phyloP scores from a whole-genome alignment of 2,329 filamentous ascomycete genomes.

The Colletotrichum nymphaeae region DNA sequence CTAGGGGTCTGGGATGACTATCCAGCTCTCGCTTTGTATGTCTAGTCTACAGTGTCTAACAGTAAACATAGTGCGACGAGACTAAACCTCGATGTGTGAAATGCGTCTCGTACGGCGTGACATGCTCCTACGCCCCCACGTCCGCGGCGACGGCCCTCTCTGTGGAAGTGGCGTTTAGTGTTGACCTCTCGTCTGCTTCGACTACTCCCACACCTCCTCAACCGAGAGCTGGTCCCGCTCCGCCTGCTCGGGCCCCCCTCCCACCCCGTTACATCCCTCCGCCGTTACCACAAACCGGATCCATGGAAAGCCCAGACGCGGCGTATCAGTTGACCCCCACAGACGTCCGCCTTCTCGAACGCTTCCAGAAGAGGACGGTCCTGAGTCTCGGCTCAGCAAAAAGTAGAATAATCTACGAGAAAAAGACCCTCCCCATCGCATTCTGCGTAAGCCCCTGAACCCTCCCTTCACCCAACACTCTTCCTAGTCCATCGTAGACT shows the following conservation, averaged over 20 bases:
- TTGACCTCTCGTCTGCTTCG: not conserved
- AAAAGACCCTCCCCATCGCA: slow-evolving; percentile 50
- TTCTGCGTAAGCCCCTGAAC: slow-evolving; percentile 47
- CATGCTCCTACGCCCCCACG: slow-evolving; percentile 57
- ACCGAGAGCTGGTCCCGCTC: not conserved
- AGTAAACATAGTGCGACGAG: not conserved
- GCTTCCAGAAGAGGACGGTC: slow-evolving; percentile 56
- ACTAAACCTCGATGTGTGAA: slow-evolving; percentile 58
- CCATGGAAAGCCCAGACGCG: slow-evolving; percentile 40
- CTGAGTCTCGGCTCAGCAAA: slow-evolving; percentile 50
- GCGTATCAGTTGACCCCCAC: slow-evolving; percentile 46
- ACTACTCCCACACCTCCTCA: not conserved
- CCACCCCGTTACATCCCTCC: slow-evolving; percentile 35
- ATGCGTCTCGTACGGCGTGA: slow-evolving; percentile 58
- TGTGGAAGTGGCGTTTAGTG: slow-evolving; percentile 13
- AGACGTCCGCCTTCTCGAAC: slow-evolving; percentile 50
- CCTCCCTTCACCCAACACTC: not conserved
- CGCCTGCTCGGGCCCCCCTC: slow-evolving; percentile 3
- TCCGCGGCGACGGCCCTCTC: slow-evolving; percentile 39
- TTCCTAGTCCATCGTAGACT: slow-evolving; percentile 28
- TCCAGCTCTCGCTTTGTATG: slow-evolving; percentile 40
- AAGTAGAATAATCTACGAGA: slow-evolving; percentile 47
- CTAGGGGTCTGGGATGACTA: slow-evolving; percentile 29
- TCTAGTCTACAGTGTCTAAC: not conserved
- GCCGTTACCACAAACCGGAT: slow-evolving; percentile 24